Evolutionary conservation across 805 yeast genomes (phyloP), one percentile per base, ranked within the genome.

Genomic region (Metschnikowia similis): DNA sequence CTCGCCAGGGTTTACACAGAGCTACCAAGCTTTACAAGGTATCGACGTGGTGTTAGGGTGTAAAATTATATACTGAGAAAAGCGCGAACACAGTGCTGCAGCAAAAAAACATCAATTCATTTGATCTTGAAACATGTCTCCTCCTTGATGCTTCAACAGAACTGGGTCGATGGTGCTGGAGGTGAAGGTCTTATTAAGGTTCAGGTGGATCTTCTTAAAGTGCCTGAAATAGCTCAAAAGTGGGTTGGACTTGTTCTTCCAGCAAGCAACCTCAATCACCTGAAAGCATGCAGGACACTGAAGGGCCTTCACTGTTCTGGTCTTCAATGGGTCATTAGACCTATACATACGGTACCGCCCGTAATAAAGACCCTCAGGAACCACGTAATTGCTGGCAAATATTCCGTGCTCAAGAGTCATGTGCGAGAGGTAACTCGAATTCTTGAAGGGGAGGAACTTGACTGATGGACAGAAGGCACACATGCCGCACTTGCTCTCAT

Each of bases 331-430:
- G 31, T 54, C 54, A 9, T 45, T 40, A 1, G 55, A 45, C 16
- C 65, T 58, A 14, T 49, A 52, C 35, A 66, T 48, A 5, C 49
- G 53, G 50, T 66, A 68, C 17, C 47, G 49, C 3, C 71, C 72
- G 36, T 56, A 62, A 50, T 63, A 60, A 7, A 66, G 45, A 2
- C 68, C 70, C 41, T 68, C 67, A 0, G 72, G 72, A 2, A 64
- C 63, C 16, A 64, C 54, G 41, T 55, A 62, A 31, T 65, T 65
- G 51, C 65, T 66, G 38, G 70, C 65, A 32, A 59, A 62, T 6
- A 68, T 59, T 4, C 72, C 72, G 53, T 68, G 72, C 48, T 66
- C 69, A 39, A 65, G 55, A 4, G 71, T 65, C 53, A 68, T 53
- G 50, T 67, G 72, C 6, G 69, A 62, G 6, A 67, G 59, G 48